These are phyloP conservation scores for Excoecaria agallocha DNA, from an alignment of 345 rosid genomes.

Conservation along the genomic window DNA sequence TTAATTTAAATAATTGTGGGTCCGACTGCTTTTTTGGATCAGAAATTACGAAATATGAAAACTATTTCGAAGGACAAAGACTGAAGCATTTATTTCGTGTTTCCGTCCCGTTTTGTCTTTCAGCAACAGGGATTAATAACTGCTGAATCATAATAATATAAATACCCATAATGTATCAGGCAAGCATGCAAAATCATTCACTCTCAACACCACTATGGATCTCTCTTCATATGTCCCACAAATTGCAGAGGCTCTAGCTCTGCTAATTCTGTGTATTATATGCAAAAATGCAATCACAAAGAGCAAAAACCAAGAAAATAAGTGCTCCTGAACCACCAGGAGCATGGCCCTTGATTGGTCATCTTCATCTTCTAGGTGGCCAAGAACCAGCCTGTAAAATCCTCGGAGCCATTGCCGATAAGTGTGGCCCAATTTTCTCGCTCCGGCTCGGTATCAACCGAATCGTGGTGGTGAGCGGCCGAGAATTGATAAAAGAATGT, in stretches of 20 bases:
- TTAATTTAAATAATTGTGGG: too few relatives aligned
- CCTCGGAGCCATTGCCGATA: constrained; percentile 50
- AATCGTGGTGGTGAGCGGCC: constrained; percentile 42
- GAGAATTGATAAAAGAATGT: constrained; percentile 45
- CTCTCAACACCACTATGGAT: background rate
- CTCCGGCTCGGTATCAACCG: constrained; percentile 47
- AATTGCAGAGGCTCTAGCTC: background rate
- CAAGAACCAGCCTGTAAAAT: constrained; percentile 35
- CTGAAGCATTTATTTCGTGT: too few relatives aligned
- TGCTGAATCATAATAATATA: background rate
- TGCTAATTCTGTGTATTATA: constrained; percentile 3
- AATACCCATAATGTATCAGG: background rate
- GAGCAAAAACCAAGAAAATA: background rate
- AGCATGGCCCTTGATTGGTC: constrained; percentile 64
- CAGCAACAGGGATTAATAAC: too few relatives aligned
- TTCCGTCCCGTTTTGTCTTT: too few relatives aligned
- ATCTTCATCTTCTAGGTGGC: constrained; percentile 48
- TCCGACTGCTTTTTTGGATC: too few relatives aligned
- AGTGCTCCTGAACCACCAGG: constrained; percentile 48
- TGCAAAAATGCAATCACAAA: constrained; percentile 1
- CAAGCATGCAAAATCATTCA: too few relatives aligned
- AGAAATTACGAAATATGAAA: too few relatives aligned
- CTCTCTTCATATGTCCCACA: constrained; percentile 1
- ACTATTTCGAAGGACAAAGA: too few relatives aligned
- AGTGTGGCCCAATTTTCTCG: constrained; percentile 49